Evolutionary conservation across 2,329 filamentous ascomycete genomes (phyloP).

Genomic region (Epichloe amarillans): DNA sequence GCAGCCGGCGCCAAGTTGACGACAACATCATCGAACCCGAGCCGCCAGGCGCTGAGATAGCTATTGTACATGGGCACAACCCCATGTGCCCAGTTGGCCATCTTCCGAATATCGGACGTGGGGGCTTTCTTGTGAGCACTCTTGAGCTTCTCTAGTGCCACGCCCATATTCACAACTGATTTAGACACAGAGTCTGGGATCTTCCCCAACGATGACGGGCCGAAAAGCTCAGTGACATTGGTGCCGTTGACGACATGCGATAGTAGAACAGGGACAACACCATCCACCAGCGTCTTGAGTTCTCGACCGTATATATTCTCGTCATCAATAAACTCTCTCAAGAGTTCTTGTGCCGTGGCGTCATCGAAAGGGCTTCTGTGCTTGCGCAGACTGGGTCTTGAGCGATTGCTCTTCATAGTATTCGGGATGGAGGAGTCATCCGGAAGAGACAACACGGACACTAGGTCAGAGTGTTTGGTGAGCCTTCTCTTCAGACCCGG

Average conservation of each 20-base stretch:
- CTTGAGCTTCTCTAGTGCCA: slow-evolving; percentile 74
- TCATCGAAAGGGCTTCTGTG: slow-evolving; percentile 52
- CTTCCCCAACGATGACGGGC: slow-evolving; percentile 30
- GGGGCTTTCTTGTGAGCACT: slow-evolving; percentile 71
- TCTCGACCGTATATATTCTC: slow-evolving; percentile 83
- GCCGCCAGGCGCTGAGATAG: slow-evolving; percentile 77
- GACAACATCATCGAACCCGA: slow-evolving; percentile 89
- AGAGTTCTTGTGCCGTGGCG: slow-evolving; percentile 60
- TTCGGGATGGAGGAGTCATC: slow-evolving; percentile 41
- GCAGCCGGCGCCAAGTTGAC: slow-evolving; percentile 73
- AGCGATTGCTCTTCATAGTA: slow-evolving; percentile 56
- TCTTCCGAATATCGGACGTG: slow-evolving; percentile 52
- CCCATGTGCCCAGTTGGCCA: slow-evolving; percentile 71
- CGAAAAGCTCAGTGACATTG: slow-evolving; percentile 54
- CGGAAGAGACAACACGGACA: slow-evolving; percentile 76
- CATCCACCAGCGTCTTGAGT: slow-evolving; percentile 83
- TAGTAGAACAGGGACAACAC: slow-evolving; percentile 84
- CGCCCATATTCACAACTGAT: slow-evolving; percentile 87
- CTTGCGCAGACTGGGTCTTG: slow-evolving; percentile 65
- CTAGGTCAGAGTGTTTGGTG: slow-evolving; percentile 85
- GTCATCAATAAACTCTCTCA: slow-evolving; percentile 69
- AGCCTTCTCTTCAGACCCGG: slow-evolving; percentile 57
- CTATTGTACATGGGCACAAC: slow-evolving; percentile 69
- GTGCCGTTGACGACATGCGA: slow-evolving; percentile 67
- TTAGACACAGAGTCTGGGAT: slow-evolving; percentile 56